Base-by-base conservation (phyloP, 2,329 filamentous ascomycete species). In the Atkinsonella texensis region DNA sequence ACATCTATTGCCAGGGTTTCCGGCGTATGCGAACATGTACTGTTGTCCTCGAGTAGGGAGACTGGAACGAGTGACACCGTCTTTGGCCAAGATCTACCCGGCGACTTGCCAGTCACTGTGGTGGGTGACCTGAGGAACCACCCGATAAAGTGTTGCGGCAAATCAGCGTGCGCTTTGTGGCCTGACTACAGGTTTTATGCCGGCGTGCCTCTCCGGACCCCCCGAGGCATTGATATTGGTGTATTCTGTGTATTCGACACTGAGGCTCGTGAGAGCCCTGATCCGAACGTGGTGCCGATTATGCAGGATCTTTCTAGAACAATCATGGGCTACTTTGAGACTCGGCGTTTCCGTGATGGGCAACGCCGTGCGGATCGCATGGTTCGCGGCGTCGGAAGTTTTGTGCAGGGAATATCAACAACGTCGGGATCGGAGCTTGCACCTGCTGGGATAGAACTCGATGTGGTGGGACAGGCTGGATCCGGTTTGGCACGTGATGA, bases 201-300 rank as follows among this genome's bases (percentile, higher is more conserved):
- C 0, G 70, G 62, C 0, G 67, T 71, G 0, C 71, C 71, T 2
- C 70, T 74, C 12, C 64, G 67, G 0, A 68, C 68, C 0, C 62
- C 57, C 0, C 56, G 62, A 3, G 70, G 69, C 17, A 65, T 73
- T 52, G 69, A 72, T 48, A 73, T 74, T 4, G 71, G 71, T 3
- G 65, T 68, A 0, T 66, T 65, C 10, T 69, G 66, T 43, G 62
- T 71, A 1, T 56, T 65, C 13, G 54, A 58, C 40, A 47, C 41
- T 17, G 56, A 48, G 38, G 49, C 20, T 4, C 51, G 46, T 42
- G 42, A 17, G 8, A 12, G 15, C 1, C 63, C 66, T 53, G 59
- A 59, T 4, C 58, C 62, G 4, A 42, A 53, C 1, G 54, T 62
- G 10, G 59, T 65, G 0, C 57, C 56, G 0, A 57, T 59, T 10